A percentile compares a stretch with the other conserved stretches of the same genome.
Conservation (phyloP, 1,139 yeast species). For the Protomyces inundatus region DNA sequence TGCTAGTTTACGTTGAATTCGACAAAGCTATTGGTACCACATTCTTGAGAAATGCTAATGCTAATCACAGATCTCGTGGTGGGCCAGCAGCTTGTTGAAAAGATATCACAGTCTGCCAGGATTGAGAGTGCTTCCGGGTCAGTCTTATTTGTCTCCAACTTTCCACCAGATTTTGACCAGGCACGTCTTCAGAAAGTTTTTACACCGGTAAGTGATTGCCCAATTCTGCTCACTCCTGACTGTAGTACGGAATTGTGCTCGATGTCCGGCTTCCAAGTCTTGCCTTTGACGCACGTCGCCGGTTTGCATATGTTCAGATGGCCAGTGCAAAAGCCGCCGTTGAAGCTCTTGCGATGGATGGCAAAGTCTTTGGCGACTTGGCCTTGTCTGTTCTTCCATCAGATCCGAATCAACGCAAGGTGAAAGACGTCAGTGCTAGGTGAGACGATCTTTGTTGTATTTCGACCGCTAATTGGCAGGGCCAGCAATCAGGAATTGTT, state of each 20-base stretch:
- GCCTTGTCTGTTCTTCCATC: slow-evolving; percentile 18
- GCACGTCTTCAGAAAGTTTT: slow-evolving; percentile 45
- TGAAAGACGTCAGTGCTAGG: neutral
- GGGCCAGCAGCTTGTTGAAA: no score
- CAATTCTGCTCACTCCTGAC: slow-evolving; percentile 33
- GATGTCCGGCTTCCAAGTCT: slow-evolving; percentile 66
- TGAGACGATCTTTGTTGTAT: no score
- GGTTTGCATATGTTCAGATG: slow-evolving; percentile 72
- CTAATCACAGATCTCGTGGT: no score
- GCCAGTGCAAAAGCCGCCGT: slow-evolving; percentile 46
- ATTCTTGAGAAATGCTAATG: neutral
- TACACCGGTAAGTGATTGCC: slow-evolving; percentile 25
- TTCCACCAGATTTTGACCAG: slow-evolving; percentile 19
- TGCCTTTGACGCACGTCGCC: slow-evolving; percentile 50
- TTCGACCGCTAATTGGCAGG: no score
- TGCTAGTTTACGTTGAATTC: slow-evolving; percentile 26
- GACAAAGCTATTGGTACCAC: slow-evolving; percentile 32
- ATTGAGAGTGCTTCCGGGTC: slow-evolving; percentile 48
- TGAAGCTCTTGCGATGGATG: slow-evolving; percentile 49
- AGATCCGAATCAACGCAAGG: slow-evolving; percentile 13
- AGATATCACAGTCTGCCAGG: neutral
- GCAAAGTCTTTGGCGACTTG: slow-evolving; percentile 36
- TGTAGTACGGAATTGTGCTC: slow-evolving; percentile 45
- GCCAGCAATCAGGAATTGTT: slow-evolving; percentile 46
- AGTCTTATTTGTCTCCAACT: slow-evolving; percentile 57